Base-by-base conservation (phyloP, 768 basidiomycete species). In the Hypsizygus marmoreus region DNA sequence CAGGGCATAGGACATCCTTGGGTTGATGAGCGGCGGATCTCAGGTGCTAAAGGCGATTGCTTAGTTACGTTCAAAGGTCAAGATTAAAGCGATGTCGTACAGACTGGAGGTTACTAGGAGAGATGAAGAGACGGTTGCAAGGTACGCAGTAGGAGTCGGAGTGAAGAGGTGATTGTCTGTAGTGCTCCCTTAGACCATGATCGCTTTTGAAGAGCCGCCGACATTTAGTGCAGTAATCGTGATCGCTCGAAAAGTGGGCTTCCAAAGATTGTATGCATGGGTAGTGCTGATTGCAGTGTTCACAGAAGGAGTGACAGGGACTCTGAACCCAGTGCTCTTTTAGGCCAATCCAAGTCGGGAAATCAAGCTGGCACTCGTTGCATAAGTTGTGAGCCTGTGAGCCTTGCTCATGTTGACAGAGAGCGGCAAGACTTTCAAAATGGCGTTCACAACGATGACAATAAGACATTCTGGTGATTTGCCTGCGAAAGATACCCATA, bases 1-100 rank as follows among this genome's bases (percentile, higher is more conserved):
- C 75, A 65, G 50, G 63, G 54, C 67, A 79, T 37, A n/a, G 54
- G 30, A 66, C 49, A 47, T 59, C 60, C 45, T 62, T 69, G 3
- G 72, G 62, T 6, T 61, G 60, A 58, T 87, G 86, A 8, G 63
- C 31, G 23, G 75, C 69, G 1, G 86, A 86, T 10, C 71, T 73
- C 43, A 79, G 58, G 58, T 88, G 86, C 63, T 73, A 30, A n/a
- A n/a, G n/a, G n/a, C n/a, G n/a, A n/a, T n/a, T n/a, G n/a, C n/a
- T n/a, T n/a, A n/a, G n/a, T n/a, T n/a, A n/a, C n/a, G n/a, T n/a
- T n/a, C n/a, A n/a, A n/a, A n/a, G n/a, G n/a, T n/a, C n/a, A n/a
- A n/a, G n/a, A n/a, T n/a, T n/a, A n/a, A n/a, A n/a, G n/a, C n/a
- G n/a, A n/a, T n/a, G n/a, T n/a, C 56, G 23, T 32, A 63, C 59